Percentiles rank a stretch among this genome's conserved stretches.
Evolutionary conservation across 2,329 filamentous ascomycete genomes (phyloP).

Genomic region (Alternaria arborescens): DNA sequence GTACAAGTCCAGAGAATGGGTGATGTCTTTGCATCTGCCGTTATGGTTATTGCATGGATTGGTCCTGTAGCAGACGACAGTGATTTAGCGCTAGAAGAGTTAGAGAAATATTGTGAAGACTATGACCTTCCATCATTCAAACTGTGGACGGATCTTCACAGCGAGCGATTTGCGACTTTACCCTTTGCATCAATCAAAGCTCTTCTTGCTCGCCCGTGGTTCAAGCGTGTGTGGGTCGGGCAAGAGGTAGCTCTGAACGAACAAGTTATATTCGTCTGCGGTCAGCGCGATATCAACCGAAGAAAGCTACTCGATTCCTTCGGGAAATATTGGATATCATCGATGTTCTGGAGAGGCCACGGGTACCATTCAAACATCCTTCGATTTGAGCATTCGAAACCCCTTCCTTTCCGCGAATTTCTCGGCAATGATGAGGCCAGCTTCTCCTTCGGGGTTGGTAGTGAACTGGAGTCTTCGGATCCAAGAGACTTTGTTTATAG

Average conservation of each 20-base stretch:
- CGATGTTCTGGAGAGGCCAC: too few species aligned
- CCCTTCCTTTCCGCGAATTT: not conserved
- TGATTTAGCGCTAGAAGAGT: not conserved
- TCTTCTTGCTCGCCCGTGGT: not conserved
- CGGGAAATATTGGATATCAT: too few species aligned
- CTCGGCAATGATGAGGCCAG: accelerated
- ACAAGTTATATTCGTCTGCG: not conserved
- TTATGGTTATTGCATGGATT: not conserved
- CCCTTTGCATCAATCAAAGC: not conserved
- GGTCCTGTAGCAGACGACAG: not conserved
- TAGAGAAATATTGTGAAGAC: not conserved
- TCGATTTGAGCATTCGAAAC: too few species aligned
- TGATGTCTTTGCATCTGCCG: not conserved
- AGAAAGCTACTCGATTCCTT: too few species aligned
- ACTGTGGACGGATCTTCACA: too few species aligned
- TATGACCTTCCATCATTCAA: too few species aligned
- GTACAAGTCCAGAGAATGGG: not conserved
- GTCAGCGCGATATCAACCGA: not conserved
- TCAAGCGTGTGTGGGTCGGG: not conserved
- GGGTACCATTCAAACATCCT: too few species aligned
- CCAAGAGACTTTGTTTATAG: not conserved
- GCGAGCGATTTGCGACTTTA: not conserved
- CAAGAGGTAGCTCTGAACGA: not conserved
- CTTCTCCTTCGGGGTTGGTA: not conserved
- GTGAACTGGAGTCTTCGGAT: not conserved